phyloP scores from a whole-genome alignment of 164 flowering plant genomes.

The Cinnamomum chago region DNA sequence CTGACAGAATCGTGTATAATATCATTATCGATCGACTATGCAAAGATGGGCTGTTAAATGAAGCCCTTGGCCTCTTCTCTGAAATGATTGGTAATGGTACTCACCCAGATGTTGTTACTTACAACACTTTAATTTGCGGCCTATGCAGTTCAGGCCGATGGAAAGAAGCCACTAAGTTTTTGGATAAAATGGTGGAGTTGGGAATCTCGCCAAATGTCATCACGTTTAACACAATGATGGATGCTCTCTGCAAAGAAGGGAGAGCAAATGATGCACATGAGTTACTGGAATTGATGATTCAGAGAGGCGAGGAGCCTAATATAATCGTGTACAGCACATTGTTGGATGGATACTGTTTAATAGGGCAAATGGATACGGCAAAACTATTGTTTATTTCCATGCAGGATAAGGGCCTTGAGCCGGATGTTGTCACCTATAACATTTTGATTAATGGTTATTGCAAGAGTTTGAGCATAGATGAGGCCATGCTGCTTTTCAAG shows the following conservation, averaged over 20 bases:
- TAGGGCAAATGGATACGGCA: conserved; percentile 26
- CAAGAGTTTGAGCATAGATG: conserved; percentile 22
- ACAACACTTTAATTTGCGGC: conserved; percentile 7
- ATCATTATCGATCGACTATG: background rate
- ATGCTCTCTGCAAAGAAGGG: conserved; percentile 12
- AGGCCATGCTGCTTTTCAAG: conserved; percentile 30
- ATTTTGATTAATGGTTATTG: conserved; percentile 47
- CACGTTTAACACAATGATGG: conserved; percentile 7
- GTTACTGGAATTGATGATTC: conserved; percentile 4
- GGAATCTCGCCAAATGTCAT: conserved; percentile 4
- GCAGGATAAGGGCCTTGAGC: conserved; percentile 25
- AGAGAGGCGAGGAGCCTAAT: conserved; percentile 6
- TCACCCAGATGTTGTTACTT: conserved; percentile 9
- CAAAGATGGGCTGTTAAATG: conserved; percentile 1
- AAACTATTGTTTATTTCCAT: conserved; percentile 29
- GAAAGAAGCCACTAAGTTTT: conserved; percentile 7
- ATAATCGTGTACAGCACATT: conserved; percentile 2
- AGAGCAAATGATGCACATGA: conserved; percentile 3
- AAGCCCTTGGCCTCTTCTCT: background rate
- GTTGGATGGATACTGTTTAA: conserved; percentile 14
- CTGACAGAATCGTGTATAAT: background rate
- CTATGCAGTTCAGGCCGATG: conserved; percentile 2
- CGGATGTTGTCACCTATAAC: conserved; percentile 30
- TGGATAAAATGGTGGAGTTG: conserved; percentile 6
- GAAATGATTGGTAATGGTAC: conserved; percentile 3